Evolutionary conservation across 192 early-diverging fungal genomes (phyloP).

Genomic region (Diversispora eburnea): DNA sequence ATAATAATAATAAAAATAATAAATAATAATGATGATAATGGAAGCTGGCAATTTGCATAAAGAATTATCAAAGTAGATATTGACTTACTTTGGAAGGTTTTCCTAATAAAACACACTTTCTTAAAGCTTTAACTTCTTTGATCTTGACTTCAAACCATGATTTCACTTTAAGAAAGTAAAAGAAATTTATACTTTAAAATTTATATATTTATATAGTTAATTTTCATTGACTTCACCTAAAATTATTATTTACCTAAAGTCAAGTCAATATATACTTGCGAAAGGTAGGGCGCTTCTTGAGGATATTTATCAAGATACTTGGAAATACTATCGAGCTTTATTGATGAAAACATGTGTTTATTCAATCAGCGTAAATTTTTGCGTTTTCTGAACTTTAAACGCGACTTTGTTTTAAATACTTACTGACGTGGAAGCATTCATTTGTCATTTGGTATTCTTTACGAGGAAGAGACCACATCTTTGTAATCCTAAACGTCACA

Average conservation of each 20-base stretch:
- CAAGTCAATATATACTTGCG: constrained; percentile 13
- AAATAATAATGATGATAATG: neutral
- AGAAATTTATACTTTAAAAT: neutral
- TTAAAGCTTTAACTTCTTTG: constrained; percentile 4
- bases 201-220: neutral
- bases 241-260: neutral
- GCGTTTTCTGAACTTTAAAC: no score
- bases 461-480: no score
- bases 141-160: neutral
- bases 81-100: neutral
- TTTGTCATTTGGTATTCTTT: no score
- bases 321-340: neutral
- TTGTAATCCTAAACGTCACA: no score
- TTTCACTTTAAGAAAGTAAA: neutral
- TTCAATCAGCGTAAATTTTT: no score
- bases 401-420: no score
- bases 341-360: neutral
- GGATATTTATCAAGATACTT: constrained; percentile 11
- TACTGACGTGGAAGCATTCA: no score
- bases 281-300: neutral
- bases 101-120: constrained; percentile 4
- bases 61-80: neutral
- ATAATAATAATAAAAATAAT: neutral
- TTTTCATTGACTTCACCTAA: no score
- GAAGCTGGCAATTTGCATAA: neutral